Conservation (phyloP, 225 moss, liverwort and hornwort genomes). For the Thuidium tamariscinum region DNA sequence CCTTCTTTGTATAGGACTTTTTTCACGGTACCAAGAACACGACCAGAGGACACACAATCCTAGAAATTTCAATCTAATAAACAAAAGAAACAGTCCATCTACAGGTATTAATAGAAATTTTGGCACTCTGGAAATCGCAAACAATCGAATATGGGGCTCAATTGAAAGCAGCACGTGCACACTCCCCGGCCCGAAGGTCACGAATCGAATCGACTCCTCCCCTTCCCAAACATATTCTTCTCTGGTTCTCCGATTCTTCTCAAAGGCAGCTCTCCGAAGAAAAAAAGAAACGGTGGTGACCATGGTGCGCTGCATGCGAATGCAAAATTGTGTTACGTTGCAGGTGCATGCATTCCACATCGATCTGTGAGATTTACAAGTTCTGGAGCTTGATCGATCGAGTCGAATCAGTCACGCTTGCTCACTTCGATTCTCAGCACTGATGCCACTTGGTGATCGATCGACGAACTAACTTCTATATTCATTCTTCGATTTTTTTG, state of each 20-base stretch:
- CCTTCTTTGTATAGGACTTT: no score
- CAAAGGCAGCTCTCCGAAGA: background rate
- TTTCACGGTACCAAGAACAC: no score
- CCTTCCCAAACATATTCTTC: background rate
- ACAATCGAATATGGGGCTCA: background rate
- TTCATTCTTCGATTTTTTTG: accelerated
- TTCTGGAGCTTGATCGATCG: background rate
- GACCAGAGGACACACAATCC: no score
- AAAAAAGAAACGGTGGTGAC: no score
- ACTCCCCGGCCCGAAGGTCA: background rate
- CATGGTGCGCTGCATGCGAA: background rate
- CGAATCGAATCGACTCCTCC: background rate
- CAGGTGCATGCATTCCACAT: background rate
- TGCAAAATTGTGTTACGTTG: background rate
- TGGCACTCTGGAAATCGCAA: background rate
- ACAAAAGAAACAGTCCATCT: no score
- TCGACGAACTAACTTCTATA: background rate
- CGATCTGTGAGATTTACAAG: background rate
- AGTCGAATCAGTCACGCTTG: background rate
- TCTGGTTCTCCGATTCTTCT: background rate
- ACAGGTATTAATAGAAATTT: no score
- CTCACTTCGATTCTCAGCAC: background rate
- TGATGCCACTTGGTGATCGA: background rate
- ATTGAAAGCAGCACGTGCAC: background rate
- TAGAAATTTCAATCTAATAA: no score